Percentiles rank a stretch among this genome's conserved stretches.
Evolutionary conservation across 495 filamentous ascomycete species (phyloP).

Genomic region (Sporormia fimetaria): DNA sequence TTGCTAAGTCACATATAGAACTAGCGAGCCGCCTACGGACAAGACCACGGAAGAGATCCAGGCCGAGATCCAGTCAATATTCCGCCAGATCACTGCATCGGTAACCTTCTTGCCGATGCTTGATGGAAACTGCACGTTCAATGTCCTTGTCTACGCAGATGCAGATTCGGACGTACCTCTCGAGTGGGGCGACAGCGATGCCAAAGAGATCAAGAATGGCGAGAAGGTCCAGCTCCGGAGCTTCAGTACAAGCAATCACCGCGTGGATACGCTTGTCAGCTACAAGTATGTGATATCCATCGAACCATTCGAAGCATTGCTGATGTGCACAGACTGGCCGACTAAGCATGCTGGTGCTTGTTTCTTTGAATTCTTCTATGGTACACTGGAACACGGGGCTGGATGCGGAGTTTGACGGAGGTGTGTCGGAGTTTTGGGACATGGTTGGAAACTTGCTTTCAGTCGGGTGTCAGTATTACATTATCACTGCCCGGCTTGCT

Average conservation of each 20-base stretch:
- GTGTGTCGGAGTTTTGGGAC: too few relatives aligned
- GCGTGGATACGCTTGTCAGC: slow-evolving; percentile 88
- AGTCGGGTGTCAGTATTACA: too few relatives aligned
- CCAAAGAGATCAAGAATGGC: slow-evolving; percentile 91
- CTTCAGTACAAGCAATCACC: slow-evolving; percentile 87
- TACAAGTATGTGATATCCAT: slow-evolving; percentile 53
- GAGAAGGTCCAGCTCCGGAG: slow-evolving; percentile 93
- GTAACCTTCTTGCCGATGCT: slow-evolving; percentile 94
- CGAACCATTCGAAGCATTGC: neutral
- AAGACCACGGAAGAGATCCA: slow-evolving; percentile 93
- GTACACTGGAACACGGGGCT: too few relatives aligned
- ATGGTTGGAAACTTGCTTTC: too few relatives aligned
- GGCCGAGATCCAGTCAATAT: slow-evolving; percentile 85
- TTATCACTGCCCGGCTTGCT: too few relatives aligned
- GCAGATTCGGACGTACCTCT: slow-evolving; percentile 93
- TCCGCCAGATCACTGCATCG: slow-evolving; percentile 94
- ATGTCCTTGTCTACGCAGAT: slow-evolving; percentile 94
- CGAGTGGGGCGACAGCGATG: slow-evolving; percentile 97
- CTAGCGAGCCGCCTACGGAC: slow-evolving; percentile 38
- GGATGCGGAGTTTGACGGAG: too few relatives aligned
- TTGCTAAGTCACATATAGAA: slow-evolving; percentile 14
- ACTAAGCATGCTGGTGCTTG: neutral
- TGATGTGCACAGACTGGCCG: neutral
- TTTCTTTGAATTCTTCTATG: neutral
- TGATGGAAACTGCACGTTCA: slow-evolving; percentile 91